Evolutionary conservation across 352 stramenopile species (phyloP).

Genomic region (Pythium guiyangense): DNA sequence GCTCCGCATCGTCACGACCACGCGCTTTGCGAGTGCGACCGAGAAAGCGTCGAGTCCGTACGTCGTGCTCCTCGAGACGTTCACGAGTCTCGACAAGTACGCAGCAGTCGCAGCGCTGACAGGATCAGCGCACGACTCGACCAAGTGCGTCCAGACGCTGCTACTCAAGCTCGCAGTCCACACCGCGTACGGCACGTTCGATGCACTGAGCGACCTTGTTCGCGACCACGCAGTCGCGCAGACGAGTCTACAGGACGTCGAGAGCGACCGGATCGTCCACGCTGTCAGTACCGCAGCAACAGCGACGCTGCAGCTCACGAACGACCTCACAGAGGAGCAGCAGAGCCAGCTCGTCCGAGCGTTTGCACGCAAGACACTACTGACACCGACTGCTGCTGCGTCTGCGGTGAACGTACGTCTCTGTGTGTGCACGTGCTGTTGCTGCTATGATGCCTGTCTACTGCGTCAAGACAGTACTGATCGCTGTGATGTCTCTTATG

Average conservation of each 20-base stretch:
- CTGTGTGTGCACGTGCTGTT: neutral
- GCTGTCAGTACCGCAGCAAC: constrained; percentile 19
- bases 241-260: constrained; percentile 5
- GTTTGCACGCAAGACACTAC: constrained; percentile 28
- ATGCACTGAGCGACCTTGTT: constrained; percentile 29
- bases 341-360: constrained; percentile 4
- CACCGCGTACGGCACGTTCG: constrained; percentile 23
- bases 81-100: constrained; percentile 32
- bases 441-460: neutral
- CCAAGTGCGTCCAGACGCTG: constrained; percentile 6
- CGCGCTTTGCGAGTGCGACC: constrained; percentile 8
- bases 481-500: neutral
- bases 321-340: no score
- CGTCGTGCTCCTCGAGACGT: constrained; percentile 40
- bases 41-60: constrained; percentile 36
- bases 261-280: constrained; percentile 24
- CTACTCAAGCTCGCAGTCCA: constrained; percentile 23
- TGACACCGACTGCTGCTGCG: constrained; percentile 18
- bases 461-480: neutral
- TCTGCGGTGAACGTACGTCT: constrained; percentile 17
- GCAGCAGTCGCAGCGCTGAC: constrained; percentile 11
- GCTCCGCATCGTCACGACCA: constrained; percentile 26
- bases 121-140: neutral
- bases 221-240: constrained; percentile 7
- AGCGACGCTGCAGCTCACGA: constrained; percentile 15